phyloP scores from a whole-genome alignment of 2,329 filamentous ascomycete species.

The Aspergillus luchuensis region DNA sequence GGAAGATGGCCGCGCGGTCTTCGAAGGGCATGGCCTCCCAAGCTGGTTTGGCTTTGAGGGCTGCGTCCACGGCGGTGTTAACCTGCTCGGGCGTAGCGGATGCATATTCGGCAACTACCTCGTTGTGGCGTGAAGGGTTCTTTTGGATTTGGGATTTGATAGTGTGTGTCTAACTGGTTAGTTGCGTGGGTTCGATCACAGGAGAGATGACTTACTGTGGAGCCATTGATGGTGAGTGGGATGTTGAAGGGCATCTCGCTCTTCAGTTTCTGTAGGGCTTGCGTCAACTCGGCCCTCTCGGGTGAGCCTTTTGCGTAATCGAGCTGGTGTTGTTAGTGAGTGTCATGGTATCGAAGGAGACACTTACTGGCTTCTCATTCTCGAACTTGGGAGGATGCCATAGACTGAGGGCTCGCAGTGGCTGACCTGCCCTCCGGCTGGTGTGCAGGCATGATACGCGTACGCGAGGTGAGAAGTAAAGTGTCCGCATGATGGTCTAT shows the following conservation, averaged over 20 bases:
- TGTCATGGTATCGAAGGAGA: no score
- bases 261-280: slow-evolving; percentile 34
- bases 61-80: slow-evolving; percentile 74
- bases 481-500: background rate
- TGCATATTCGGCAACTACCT: slow-evolving; percentile 29
- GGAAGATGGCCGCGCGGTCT: slow-evolving; percentile 87
- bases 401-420: slow-evolving; percentile 6
- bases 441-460: background rate
- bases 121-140: slow-evolving; percentile 54
- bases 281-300: slow-evolving; percentile 36
- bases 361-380: slow-evolving; percentile 28
- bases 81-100: slow-evolving; percentile 74
- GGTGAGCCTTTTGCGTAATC: slow-evolving; percentile 33
- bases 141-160: slow-evolving; percentile 21
- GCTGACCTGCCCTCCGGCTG: background rate
- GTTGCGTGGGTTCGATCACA: background rate
- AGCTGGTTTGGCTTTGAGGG: slow-evolving; percentile 77
- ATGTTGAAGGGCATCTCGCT: slow-evolving; percentile 36
- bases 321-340: slow-evolving; percentile 14
- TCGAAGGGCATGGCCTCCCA: slow-evolving; percentile 88
- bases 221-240: slow-evolving; percentile 29
- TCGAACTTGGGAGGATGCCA: slow-evolving; percentile 28
- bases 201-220: slow-evolving; percentile 1
- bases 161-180: slow-evolving; percentile 17
- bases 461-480: background rate